Conservation (phyloP, 2,329 filamentous ascomycete species). For the Calonectria naviculata region DNA sequence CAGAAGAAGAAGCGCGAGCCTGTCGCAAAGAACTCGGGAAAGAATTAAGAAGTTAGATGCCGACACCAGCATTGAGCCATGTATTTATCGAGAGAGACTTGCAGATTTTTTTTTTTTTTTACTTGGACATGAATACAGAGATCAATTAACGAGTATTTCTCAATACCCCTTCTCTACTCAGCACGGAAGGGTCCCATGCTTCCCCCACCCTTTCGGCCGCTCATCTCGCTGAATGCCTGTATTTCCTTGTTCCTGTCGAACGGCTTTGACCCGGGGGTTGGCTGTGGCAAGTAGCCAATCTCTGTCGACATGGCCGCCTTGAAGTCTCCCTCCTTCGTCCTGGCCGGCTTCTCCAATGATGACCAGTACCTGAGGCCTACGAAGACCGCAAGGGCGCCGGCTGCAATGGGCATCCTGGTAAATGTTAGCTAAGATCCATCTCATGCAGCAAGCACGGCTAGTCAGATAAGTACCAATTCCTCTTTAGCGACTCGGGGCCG, state of each 20-base stretch:
- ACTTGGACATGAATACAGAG: too few relatives aligned
- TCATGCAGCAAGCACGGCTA: neutral
- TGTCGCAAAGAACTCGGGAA: neutral
- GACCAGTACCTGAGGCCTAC: slow-evolving; percentile 44
- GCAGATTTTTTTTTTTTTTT: neutral
- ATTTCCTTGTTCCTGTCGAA: slow-evolving; percentile 35
- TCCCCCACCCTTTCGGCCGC: slow-evolving; percentile 41
- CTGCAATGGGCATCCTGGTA: slow-evolving; percentile 44
- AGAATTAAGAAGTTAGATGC: neutral
- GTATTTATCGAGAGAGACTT: neutral
- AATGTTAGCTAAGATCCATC: neutral
- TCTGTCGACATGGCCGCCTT: slow-evolving; percentile 24
- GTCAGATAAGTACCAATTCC: slow-evolving; percentile 44
- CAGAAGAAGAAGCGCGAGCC: slow-evolving; percentile 42
- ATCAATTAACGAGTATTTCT: neutral
- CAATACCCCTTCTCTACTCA: slow-evolving; percentile 32
- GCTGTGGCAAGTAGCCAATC: slow-evolving; percentile 17
- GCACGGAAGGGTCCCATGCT: slow-evolving; percentile 43
- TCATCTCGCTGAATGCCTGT: slow-evolving; percentile 42
- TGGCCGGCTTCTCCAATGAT: slow-evolving; percentile 28
- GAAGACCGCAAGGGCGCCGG: slow-evolving; percentile 37
- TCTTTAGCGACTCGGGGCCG: slow-evolving; percentile 42
- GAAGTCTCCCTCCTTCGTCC: slow-evolving; percentile 23
- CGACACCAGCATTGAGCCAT: neutral
- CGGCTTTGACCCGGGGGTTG: slow-evolving; percentile 22